Conservation (phyloP, 2,329 filamentous ascomycete genomes). For the Westerdykella sp. region DNA sequence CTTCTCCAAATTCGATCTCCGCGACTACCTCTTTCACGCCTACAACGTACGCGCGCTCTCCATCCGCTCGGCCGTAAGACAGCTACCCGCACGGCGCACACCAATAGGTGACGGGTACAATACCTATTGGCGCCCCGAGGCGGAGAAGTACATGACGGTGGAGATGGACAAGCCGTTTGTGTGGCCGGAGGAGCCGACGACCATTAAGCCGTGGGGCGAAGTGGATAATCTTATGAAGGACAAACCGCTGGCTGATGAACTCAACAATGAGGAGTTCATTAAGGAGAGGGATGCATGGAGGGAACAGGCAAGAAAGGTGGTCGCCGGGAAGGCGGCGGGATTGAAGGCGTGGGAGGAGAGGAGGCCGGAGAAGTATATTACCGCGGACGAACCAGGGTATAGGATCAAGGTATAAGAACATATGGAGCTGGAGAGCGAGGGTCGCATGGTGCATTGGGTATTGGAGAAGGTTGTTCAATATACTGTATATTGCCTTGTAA, state of each 20-base stretch:
- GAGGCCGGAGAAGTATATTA: conserved; percentile 13
- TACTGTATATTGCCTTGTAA: not conserved
- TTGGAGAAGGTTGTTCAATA: not conserved
- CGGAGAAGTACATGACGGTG: conserved; percentile 89
- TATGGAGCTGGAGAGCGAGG: not conserved
- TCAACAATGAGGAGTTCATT: conserved; percentile 15
- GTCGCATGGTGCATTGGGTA: not conserved
- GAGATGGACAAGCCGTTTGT: conserved; percentile 83
- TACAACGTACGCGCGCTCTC: conserved; percentile 66
- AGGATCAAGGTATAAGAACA: conserved; percentile 3
- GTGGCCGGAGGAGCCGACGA: conserved; percentile 67
- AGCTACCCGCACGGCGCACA: conserved; percentile 56
- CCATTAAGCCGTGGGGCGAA: conserved; percentile 39
- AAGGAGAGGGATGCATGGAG: conserved; percentile 29
- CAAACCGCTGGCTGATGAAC: conserved; percentile 5
- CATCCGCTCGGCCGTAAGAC: conserved; percentile 75
- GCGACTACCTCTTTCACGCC: conserved; percentile 84
- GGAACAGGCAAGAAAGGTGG: conserved; percentile 35
- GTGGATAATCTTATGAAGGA: conserved; percentile 14
- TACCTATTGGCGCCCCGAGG: conserved; percentile 56
- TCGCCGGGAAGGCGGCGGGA: conserved; percentile 35
- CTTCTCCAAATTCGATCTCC: conserved; percentile 94
- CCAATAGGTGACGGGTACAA: conserved; percentile 7
- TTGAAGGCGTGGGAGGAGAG: conserved; percentile 29
- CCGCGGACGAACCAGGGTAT: conserved; percentile 2